Evolutionary conservation across 2,329 filamentous ascomycete species (phyloP).

Genomic region (Ophiostoma sp.): DNA sequence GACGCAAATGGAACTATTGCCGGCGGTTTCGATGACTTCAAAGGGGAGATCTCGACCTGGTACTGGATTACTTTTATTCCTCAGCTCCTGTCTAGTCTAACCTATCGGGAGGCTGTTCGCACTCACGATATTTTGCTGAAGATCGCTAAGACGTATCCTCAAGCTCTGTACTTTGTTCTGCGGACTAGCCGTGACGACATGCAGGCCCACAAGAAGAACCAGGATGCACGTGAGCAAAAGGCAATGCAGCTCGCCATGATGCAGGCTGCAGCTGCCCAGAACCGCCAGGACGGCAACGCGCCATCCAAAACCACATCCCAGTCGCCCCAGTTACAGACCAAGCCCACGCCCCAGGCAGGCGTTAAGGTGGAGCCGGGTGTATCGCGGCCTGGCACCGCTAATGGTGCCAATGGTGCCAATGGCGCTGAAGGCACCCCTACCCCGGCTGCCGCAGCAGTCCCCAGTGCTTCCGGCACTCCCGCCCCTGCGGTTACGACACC

Average conservation of each 20-base stretch:
- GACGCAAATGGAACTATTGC: slow-evolving; percentile 79
- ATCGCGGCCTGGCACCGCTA: slow-evolving; percentile 20
- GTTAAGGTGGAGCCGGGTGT: slow-evolving; percentile 34
- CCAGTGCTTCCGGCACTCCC: slow-evolving; percentile 17
- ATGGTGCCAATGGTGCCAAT: slow-evolving; percentile 15
- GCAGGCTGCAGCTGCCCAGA: slow-evolving; percentile 21
- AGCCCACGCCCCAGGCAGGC: slow-evolving; percentile 15
- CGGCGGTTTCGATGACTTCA: slow-evolving; percentile 87
- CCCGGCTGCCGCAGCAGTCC: background rate
- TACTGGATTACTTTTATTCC: slow-evolving; percentile 99
- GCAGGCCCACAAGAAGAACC: slow-evolving; percentile 81
- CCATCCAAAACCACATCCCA: slow-evolving; percentile 38
- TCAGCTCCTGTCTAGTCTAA: slow-evolving; percentile 85
- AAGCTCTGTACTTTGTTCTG: slow-evolving; percentile 92
- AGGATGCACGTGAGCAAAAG: slow-evolving; percentile 67
- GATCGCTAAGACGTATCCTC: slow-evolving; percentile 92
- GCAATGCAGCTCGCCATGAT: slow-evolving; percentile 40
- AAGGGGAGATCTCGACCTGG: slow-evolving; percentile 96
- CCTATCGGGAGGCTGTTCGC: slow-evolving; percentile 83
- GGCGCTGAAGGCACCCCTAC: slow-evolving; percentile 15
- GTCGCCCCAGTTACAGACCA: slow-evolving; percentile 28
- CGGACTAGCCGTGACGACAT: slow-evolving; percentile 93
- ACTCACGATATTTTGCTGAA: slow-evolving; percentile 82
- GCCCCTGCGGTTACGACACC: background rate
- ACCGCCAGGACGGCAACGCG: slow-evolving; percentile 20